Base-by-base conservation (phyloP, 257 asterid genomes). In the Datura wrightii region DNA sequence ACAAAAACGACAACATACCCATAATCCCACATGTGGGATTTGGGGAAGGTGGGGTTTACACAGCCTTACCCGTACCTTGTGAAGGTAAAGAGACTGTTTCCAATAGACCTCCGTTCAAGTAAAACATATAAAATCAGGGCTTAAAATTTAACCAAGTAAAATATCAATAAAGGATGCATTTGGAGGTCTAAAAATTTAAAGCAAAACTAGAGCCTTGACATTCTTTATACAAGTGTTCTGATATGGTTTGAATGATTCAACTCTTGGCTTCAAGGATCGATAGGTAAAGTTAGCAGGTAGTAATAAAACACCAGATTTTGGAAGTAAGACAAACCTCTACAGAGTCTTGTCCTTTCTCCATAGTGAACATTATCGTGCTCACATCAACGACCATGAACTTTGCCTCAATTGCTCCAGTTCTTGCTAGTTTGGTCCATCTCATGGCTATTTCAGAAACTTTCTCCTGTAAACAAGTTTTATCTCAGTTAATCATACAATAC, bases 361-460 rank as follows among this genome's bases (percentile, higher is more conserved):
- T 91, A 82, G 97, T 93, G 89, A 96, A 90, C 99, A 94, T 96
- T 86, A 96, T 85, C 2, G 99, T 96, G 85, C 94, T 94, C 79
- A 89, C 79, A 87, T 95, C 99, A 58, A 95, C 89, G 11, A 89
- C 93, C 44, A 88, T 84, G 89, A 97, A 95, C 84, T 91, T 93
- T 18, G 89, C 97, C 89, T 94, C 94, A 67, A 93, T 91, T 50
- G 96, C 93, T 58, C 99, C 98, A 0, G 98, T 95, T 88, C 94
- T 91, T 79, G 98, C 96, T 74, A 95, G 89, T 82, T 89, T 92
- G 67, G 92, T 88, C 99, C 99, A 96, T 87, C 89, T 94, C 95
- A 72, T 91, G 44, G 98, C 96, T 10, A 91, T 90, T 87, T 97
- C 98, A 48, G 98, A 59, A 48, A 94, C 92, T 86, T 55, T 87